These are phyloP conservation scores for Arthromyces matolae DNA, from an alignment of 768 basidiomycete species.

Conservation along the genomic window DNA sequence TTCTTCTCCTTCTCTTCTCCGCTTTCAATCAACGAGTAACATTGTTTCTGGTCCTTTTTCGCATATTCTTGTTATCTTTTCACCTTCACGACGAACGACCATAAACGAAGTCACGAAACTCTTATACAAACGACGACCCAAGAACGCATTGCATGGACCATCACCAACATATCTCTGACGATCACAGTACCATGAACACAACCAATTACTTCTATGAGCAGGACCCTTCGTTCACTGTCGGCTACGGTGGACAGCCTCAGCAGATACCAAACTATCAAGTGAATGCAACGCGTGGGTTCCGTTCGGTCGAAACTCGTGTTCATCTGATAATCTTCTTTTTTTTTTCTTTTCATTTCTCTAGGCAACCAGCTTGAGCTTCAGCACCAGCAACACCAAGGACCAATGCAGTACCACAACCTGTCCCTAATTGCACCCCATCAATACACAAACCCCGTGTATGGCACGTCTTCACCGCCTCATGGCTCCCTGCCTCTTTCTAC, in stretches of 20 bases:
- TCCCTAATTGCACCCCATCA: slow-evolving; percentile 67
- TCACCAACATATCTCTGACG: slow-evolving; percentile 41
- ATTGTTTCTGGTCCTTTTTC: slow-evolving; percentile 30
- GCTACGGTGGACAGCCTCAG: slow-evolving; percentile 52
- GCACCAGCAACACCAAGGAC: slow-evolving; percentile 55
- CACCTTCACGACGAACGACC: slow-evolving; percentile 31
- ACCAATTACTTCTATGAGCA: slow-evolving; percentile 54
- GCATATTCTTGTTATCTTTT: slow-evolving; percentile 27
- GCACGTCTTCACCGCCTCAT: slow-evolving; percentile 59
- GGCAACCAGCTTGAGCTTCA: slow-evolving; percentile 52
- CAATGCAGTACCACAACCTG: slow-evolving; percentile 50
- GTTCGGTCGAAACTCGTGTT: slow-evolving; percentile 51
- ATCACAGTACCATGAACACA: slow-evolving; percentile 41
- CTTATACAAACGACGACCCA: slow-evolving; percentile 23
- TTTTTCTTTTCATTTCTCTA: slow-evolving; percentile 49
- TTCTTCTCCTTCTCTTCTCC: slow-evolving; percentile 20
- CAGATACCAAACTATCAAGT: slow-evolving; percentile 54
- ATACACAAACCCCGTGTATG: slow-evolving; percentile 58
- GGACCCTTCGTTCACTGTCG: slow-evolving; percentile 48
- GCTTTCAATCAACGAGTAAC: slow-evolving; percentile 20
- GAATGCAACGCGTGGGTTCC: slow-evolving; percentile 69
- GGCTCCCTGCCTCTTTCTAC: slow-evolving; percentile 58
- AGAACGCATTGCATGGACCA: slow-evolving; percentile 39
- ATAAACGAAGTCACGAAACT: slow-evolving; percentile 26
- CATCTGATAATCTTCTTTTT: slow-evolving; percentile 62